Base-by-base conservation (phyloP, 345 rosid genomes). In the Eucalyptus polyanthemos region DNA sequence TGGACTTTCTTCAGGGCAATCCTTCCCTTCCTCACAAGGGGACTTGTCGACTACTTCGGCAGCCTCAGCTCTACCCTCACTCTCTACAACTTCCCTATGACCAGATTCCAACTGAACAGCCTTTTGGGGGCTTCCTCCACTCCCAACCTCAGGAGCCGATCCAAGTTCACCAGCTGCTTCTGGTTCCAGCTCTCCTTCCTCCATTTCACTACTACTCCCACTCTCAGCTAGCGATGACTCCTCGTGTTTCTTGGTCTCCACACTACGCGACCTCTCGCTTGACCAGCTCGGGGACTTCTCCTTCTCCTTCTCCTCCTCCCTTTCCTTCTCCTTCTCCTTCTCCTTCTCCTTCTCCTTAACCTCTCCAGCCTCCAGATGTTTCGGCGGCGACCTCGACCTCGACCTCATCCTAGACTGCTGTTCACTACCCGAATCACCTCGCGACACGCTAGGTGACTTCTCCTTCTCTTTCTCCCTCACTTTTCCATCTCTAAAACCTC, bases 131-230 rank as follows among this genome's bases (percentile, higher is more conserved):
- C 89, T 92, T 86, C 54, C 89, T 49, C 65, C 90, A 69, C 13
- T 54, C 19, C 88, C 88, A 80, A 42, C 91, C 50, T 86, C 91
- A 86, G 90, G 72, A 56, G 69, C 90, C 37, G 47, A 67, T 87
- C 89, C 93, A 60, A 89, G 85, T 37, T 58, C 89, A 50, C 40
- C 85, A 17, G 87, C 87, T 7, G 91, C 88, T 88, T 95, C 98
- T 25, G 98, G 99, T 91, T 97, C 97, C 44, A 98, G 95, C 93
- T 98, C 99, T 44, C 99, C 99, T 95, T 98, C 99, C 93, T 98
- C 99, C 98, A 96, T 98, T 92, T 98, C 99, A 90, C 99, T 97
- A 58, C 94, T 92, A 87, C 94, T 91, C 58, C 95, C 94, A 89
- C 93, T 91, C 93, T 91, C 93, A 86, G 90, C 91, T 53, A 72